Base-by-base conservation (phyloP, 2,329 filamentous ascomycete species). In the Pyricularia pennisetigena region DNA sequence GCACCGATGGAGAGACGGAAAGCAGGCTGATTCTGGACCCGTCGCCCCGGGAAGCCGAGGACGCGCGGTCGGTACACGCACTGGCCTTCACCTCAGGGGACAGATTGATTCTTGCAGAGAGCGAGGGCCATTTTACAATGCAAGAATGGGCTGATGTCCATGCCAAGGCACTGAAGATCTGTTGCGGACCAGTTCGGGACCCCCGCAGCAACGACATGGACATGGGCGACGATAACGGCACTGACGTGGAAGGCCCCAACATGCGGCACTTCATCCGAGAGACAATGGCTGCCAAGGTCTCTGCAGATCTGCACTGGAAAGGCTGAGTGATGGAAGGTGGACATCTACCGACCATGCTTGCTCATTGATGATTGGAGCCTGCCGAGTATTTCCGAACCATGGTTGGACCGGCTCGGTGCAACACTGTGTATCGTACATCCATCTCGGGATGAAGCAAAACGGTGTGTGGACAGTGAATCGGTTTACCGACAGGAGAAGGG, bases 31-130 rank as follows among this genome's bases (percentile, higher is more conserved):
- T 87, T 32, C 78, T 81, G 30, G 85, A 89, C 68, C 93, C 93
- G 7, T 86, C 85, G 4, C 82, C 87, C 6, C 81, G 85, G 26
- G 83, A 91, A 70, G 82, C 89, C 64, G 82, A 87, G 71, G 79
- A 80, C 64, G 89, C 90, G 12, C 83, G 81, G 68, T 96, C 93
- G 5, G 79, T 92, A 26, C 94, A 97, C 76, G 92, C 91, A n/a
- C 83, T 97, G 69, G 90, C 88, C 6, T 97, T 95, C 76, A 90
- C 89, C n/a, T 88, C 89, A 1, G 82, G 87, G 67, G 86, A 89
- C 9, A 88, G 92, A 69, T 80, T 97, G 67, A 79, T 97, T 26
- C 79, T 97, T 61, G 88, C 86, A 41, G 91, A 97, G 79, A 97
- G 93, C 74, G 88, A 94, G 73, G 94, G 94, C 0, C 79, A 80